Evolutionary conservation across 2,329 filamentous ascomycete species (phyloP), one percentile per base, ranked within the genome.

Genomic region (Bertia moriformis): DNA sequence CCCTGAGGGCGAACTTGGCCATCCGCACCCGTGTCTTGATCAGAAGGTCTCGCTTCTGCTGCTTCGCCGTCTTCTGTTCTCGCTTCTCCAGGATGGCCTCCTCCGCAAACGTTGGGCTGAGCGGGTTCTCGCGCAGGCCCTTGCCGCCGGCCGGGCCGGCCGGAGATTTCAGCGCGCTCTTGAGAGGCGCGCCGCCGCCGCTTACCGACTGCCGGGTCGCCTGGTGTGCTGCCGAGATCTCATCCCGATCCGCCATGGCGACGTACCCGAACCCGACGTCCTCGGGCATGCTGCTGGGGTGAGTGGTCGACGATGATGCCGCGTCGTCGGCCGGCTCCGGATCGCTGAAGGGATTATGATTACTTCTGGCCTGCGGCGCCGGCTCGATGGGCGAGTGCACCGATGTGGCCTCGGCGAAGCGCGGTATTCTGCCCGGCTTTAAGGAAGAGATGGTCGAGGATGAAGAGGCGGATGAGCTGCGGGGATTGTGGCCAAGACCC

Each of bases 241-340:
- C n/a, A n/a, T n/a, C n/a, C 49, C 71, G 79, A 39, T 85, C 84
- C 27, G 78, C 73, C 66, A 72, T 73, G 43, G 71, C 78, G 54
- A 73, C 67, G 63, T 94, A 95, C 56, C 88, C 87, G 59, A 96
- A 95, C 47, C 88, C 88, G 46, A 94, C 74, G 62, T 94, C 87
- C 22, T 27, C 22, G 22, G 22, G 22, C n/a, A n/a, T n/a, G n/a
- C n/a, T n/a, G n/a, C n/a, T n/a, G n/a, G n/a, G n/a, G n/a, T n/a
- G n/a, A n/a, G n/a, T n/a, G n/a, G n/a, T n/a, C n/a, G n/a, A n/a
- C n/a, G n/a, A n/a, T n/a, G n/a, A n/a, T n/a, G n/a, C n/a, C n/a
- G 71, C 65, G 48, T 66, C 61, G 55, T 73, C 65, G 33, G 68
- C 67, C 45, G 62, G 65, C 32, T 73, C 69, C 37, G 69, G 67